Percentiles rank a stretch among this genome's conserved stretches.
These are phyloP conservation scores for Tylopilus sp. DNA, from an alignment of 768 basidiomycete species.

Conservation along the genomic window DNA sequence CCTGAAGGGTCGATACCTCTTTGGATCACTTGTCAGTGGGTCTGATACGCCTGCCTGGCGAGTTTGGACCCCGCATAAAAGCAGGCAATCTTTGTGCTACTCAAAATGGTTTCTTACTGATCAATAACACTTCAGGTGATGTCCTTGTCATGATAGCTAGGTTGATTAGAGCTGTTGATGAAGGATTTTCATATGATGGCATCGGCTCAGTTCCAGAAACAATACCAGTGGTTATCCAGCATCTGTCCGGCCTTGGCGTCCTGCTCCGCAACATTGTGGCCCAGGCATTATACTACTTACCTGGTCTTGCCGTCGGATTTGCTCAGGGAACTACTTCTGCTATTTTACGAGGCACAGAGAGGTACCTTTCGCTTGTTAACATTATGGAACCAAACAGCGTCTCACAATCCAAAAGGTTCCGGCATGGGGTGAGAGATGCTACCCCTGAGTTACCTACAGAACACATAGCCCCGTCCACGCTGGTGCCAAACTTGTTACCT, in stretches of 20 bases:
- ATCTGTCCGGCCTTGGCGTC: not conserved
- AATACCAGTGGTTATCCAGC: not conserved
- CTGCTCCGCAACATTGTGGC: not conserved
- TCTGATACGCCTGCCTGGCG: not conserved
- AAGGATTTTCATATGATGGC: not conserved
- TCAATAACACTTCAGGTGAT: not conserved
- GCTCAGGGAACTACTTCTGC: not conserved
- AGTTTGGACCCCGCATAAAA: not conserved
- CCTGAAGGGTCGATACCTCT: not conserved
- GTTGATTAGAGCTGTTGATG: not conserved
- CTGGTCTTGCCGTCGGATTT: not conserved
- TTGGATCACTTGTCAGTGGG: not conserved
- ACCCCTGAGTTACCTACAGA: no score
- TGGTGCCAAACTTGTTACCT: no score
- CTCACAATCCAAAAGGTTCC: no score
- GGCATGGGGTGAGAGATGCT: no score
- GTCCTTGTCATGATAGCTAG: not conserved
- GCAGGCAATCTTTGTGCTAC: not conserved
- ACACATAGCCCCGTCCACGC: no score
- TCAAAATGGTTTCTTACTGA: not conserved
- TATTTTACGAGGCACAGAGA: not conserved
- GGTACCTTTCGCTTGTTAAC: no score
- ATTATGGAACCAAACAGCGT: no score
- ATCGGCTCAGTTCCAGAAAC: not conserved
- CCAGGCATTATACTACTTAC: not conserved